Evolutionary conservation across 2,329 filamentous ascomycete species (phyloP), one percentile per base, ranked within the genome.

Genomic region (Fonsecaea nubica): DNA sequence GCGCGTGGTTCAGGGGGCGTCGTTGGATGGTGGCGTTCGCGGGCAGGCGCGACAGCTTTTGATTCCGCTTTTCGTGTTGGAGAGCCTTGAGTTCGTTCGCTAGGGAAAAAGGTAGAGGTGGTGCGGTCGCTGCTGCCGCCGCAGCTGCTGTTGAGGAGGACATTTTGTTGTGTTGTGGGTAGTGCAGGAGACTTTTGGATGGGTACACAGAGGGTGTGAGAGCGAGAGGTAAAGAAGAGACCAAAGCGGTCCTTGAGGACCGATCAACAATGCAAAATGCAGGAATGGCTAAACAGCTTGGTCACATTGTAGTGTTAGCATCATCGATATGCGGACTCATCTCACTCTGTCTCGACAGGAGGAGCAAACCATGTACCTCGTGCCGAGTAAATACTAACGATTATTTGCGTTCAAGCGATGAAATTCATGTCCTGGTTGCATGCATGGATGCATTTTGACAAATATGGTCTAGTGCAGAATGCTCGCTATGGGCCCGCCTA

Each of bases 1-100:
- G 76, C 3, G 86, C 79, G 74, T 83, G 86, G n/a, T 83, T 81
- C 70, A 89, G 83, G 0, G 87, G 86, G 0, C 87, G 83, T 74
- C 86, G 87, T 69, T 80, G 74, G 58, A 88, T 76, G 65, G 76
- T 79, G 13, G 81, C 79, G 69, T 84, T 71, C n/a, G 68, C 54
- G n/a, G 71, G 68, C 4, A 73, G 62, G 3, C 65, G 64, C 25
- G 62, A 52, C 18, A 72, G 45, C 13, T 59, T 21, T 42, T 70
- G 59, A 54, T 72, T 73, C 57, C 71, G 70, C 61, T 69, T 72
- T 52, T 69, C 67, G 40, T 72, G 69, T 25, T 62, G 60, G 35
- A 73, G 61, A 7, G 66, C 61, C 21, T 61, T 55, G 3, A 73
- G 67, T 57, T 70, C 63, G 33, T 58, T 58, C 15, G 66, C 60